Evolutionary conservation across 2,329 filamentous ascomycete species (phyloP).

Genomic region (Cordyceps sp.): DNA sequence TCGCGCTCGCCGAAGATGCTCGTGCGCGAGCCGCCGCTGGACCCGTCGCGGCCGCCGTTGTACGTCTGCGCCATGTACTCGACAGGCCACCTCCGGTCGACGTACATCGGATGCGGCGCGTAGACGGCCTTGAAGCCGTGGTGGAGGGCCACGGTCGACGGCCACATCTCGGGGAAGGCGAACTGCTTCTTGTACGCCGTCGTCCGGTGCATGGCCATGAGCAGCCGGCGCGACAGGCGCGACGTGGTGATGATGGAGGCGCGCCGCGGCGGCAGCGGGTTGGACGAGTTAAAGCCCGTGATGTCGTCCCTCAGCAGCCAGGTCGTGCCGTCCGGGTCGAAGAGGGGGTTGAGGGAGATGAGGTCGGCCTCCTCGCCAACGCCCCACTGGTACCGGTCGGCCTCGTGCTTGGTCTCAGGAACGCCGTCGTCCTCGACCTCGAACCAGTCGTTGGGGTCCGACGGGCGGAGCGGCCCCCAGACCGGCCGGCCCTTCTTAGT

Average conservation of each 20-base stretch:
- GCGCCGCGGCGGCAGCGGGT: slow-evolving; percentile 50
- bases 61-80: slow-evolving; percentile 62
- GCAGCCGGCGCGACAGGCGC: slow-evolving; percentile 63
- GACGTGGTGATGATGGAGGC: slow-evolving; percentile 80
- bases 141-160: slow-evolving; percentile 69
- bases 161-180: slow-evolving; percentile 96
- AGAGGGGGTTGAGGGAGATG: slow-evolving; percentile 83
- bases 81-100: slow-evolving; percentile 74
- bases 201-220: slow-evolving; percentile 81
- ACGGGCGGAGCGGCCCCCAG: slow-evolving; percentile 69
- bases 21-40: slow-evolving; percentile 54
- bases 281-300: slow-evolving; percentile 57
- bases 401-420: slow-evolving; percentile 55
- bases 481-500: slow-evolving; percentile 43
- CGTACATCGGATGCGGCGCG: slow-evolving; percentile 74
- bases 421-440: slow-evolving; percentile 55
- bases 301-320: slow-evolving; percentile 75
- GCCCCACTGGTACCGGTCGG: slow-evolving; percentile 74
- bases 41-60: slow-evolving; percentile 63
- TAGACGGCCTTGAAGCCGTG: slow-evolving; percentile 89
- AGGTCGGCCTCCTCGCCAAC: slow-evolving; percentile 82
- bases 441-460: slow-evolving; percentile 52
- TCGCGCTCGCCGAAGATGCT: slow-evolving; percentile 71
- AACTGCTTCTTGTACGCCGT: slow-evolving; percentile 72
- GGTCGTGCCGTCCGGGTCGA: slow-evolving; percentile 72